Base-by-base conservation (phyloP, 2,329 filamentous ascomycete species). In the Verticillium nonalfalfae region DNA sequence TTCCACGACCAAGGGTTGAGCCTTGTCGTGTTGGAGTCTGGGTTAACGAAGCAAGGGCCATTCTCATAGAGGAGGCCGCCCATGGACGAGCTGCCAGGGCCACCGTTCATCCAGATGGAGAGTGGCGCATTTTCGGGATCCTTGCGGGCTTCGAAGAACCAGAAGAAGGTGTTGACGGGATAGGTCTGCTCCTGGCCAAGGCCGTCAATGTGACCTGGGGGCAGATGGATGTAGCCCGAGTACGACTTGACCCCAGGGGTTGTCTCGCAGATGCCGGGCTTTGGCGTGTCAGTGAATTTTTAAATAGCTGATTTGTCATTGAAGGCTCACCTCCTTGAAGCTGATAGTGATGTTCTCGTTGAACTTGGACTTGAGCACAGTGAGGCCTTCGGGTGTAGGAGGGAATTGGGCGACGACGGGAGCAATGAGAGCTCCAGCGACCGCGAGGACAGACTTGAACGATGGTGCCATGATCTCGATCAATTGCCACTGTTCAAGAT, bases 1-100 rank as follows among this genome's bases (percentile, higher is more conserved):
- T 81, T 84, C 82, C 83, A 87, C 1, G 82, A 82, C 75, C 81
- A 86, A 0, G 83, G 82, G 61, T 87, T 87, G 7, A 75, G 63
- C n/a, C 70, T 70, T 0, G 78, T 79, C 7, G 73, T 73, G 68
- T 82, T 81, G 54, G 78, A 81, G 45, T 84, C 79, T 31, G 73
- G 70, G 45, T 81, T 79, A 52, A 87, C 74, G 34, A 75, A 73
- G 68, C 85, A 88, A 55, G 74, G 76, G 7, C 84, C 84, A 74
- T 76, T 72, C 82, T 83, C 61, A 71, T 75, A 69, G 79, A 86
- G 61, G 79, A 74, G 10, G 74, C 83, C 71, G 56, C 81, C 73
- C 78, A 85, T 80, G 50, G 79, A 83, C 64, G 79, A 82, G 52
- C 76, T 77, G 13, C 85, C 85, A 2, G 85, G 85, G 1, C 85